phyloP scores from a whole-genome alignment of 2,329 filamentous ascomycete genomes.

The Cytospora piceicola region DNA sequence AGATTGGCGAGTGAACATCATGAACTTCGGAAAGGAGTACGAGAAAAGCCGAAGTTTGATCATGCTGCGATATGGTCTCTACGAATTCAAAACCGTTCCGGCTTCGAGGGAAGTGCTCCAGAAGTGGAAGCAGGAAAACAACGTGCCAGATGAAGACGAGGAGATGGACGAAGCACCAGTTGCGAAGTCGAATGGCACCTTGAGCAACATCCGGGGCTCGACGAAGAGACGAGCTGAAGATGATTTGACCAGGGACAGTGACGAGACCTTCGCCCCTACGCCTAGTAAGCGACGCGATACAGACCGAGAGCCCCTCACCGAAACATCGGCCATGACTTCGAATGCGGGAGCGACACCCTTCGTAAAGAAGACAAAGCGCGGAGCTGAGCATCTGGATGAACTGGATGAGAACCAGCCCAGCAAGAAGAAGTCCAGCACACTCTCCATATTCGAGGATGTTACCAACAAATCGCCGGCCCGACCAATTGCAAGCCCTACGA shows the following conservation, averaged over 20 bases:
- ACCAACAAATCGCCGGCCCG: constrained; percentile 53
- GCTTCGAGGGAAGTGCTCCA: constrained; percentile 61
- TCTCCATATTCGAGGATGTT: constrained; percentile 61
- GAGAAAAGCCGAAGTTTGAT: constrained; percentile 67
- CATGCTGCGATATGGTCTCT: constrained; percentile 63
- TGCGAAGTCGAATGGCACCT: constrained; percentile 41
- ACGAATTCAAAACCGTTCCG: constrained; percentile 66
- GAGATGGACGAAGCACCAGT: constrained; percentile 36
- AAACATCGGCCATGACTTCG: constrained; percentile 38
- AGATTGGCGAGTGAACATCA: constrained; percentile 65
- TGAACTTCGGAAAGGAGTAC: constrained; percentile 67
- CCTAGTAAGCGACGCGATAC: constrained; percentile 55
- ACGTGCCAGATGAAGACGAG: constrained; percentile 56
- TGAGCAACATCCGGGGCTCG: constrained; percentile 36
- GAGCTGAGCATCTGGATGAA: constrained; percentile 50
- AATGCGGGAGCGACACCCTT: constrained; percentile 37
- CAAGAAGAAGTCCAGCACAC: constrained; percentile 59
- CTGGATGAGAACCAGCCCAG: constrained; percentile 51
- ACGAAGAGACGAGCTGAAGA: constrained; percentile 63
- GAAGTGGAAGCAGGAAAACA: constrained; percentile 61
- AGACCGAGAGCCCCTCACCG: constrained; percentile 45
- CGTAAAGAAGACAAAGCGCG: constrained; percentile 57
- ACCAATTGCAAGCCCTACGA: constrained; percentile 39
- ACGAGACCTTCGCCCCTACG: constrained; percentile 42
- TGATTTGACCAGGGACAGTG: constrained; percentile 46